These are phyloP conservation scores for Aspergillus chevalieri DNA, from an alignment of 2,329 filamentous ascomycete genomes.

Conservation along the genomic window DNA sequence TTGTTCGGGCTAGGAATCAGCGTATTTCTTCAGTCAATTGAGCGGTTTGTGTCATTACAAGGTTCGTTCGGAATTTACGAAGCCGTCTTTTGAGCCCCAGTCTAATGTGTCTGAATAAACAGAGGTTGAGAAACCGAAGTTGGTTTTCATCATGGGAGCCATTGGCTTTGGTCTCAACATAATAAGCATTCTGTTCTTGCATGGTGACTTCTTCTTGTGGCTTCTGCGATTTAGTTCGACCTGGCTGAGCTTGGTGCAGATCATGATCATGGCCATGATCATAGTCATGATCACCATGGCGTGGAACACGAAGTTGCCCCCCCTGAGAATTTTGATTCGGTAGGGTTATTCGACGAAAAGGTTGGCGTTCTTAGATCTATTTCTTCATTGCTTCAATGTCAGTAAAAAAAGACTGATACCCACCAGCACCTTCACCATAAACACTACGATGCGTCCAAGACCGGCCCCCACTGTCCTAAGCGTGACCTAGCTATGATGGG, in stretches of 20 bases:
- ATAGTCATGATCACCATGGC: not conserved
- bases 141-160: conserved; percentile 62
- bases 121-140: conserved; percentile 57
- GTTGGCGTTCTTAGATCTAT: not conserved
- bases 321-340: not conserved
- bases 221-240: not conserved
- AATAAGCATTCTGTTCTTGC: conserved; percentile 57
- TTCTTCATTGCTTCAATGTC: not conserved
- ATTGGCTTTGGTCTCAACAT: conserved; percentile 61
- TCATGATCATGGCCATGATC: conserved; percentile 6
- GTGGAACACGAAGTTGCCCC: not conserved
- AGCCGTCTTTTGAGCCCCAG: conserved; percentile 2
- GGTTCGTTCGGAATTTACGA: conserved; percentile 43
- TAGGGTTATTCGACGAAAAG: conserved; percentile 2
- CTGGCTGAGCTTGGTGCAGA: conserved; percentile 1
- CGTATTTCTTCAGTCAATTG: conserved; percentile 66
- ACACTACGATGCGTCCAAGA: conserved; percentile 10
- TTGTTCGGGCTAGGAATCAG: conserved; percentile 65
- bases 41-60: conserved; percentile 43
- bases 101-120: conserved; percentile 7
- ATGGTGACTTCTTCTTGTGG: conserved; percentile 44
- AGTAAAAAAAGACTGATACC: not conserved
- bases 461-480: conserved; percentile 33
- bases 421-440: conserved; percentile 19
- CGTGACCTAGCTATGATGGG: conserved; percentile 64